These are phyloP conservation scores for Rhynchosporium graminicola DNA, from an alignment of 2,329 filamentous ascomycete species.

Conservation along the genomic window DNA sequence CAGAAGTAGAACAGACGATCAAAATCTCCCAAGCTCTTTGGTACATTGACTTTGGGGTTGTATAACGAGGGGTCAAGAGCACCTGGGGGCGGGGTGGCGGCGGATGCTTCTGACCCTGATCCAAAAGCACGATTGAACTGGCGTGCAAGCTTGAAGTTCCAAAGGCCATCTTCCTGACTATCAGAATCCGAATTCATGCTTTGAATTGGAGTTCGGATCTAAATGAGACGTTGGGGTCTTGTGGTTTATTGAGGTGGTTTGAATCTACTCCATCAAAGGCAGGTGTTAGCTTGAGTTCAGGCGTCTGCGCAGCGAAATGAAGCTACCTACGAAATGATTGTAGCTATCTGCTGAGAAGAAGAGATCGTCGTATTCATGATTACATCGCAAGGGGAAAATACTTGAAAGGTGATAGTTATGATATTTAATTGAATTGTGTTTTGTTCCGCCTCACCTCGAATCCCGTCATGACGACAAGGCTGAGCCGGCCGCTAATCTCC, in stretches of 20 bases:
- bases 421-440: neutral
- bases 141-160: slow-evolving; percentile 17
- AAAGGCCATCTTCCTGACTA: slow-evolving; percentile 6
- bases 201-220: neutral
- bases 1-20: slow-evolving; percentile 28
- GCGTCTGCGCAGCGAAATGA: neutral
- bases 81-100: neutral
- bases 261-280: neutral
- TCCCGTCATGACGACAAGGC: slow-evolving; percentile 11
- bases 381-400: neutral
- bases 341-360: slow-evolving; percentile 4
- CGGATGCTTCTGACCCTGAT: slow-evolving; percentile 5
- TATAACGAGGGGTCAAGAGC: slow-evolving; percentile 19
- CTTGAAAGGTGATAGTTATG: slow-evolving; percentile 1
- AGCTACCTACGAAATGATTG: neutral
- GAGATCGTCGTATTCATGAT: slow-evolving; percentile 8
- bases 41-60: slow-evolving; percentile 23
- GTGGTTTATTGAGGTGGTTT: neutral
- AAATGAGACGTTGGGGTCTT: neutral
- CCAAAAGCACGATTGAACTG: slow-evolving; percentile 19
- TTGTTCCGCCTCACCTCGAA: neutral
- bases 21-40: slow-evolving; percentile 32
- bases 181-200: slow-evolving; percentile 21
- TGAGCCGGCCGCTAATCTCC: neutral
- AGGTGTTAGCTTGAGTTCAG: neutral